Evolutionary conservation across 2,329 filamentous ascomycete species (phyloP).

Genomic region (Aspergillus chevalieri): DNA sequence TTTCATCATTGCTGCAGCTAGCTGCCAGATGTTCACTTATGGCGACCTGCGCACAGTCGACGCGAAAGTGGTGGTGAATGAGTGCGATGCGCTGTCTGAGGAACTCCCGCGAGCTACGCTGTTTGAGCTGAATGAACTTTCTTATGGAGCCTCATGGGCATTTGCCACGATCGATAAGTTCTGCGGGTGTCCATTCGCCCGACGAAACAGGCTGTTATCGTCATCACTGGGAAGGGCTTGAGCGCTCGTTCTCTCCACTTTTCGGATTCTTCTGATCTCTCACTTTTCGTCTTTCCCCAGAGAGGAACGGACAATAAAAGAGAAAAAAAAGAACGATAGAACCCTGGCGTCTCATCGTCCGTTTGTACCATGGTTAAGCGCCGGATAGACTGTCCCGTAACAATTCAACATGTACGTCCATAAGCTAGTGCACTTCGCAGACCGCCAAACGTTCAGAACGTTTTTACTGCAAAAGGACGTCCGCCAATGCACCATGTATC

Average conservation of each 20-base stretch:
- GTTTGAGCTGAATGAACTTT: background rate
- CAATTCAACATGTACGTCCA: constrained; percentile 8
- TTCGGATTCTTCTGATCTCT: background rate
- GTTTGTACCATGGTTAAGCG: constrained; percentile 4
- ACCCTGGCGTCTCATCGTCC: too few relatives aligned
- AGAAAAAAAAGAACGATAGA: too few relatives aligned
- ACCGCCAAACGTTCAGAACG: constrained; percentile 5
- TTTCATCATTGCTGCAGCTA: background rate
- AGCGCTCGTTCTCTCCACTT: background rate
- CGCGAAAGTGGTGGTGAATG: background rate
- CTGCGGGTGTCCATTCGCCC: background rate
- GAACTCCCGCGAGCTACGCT: background rate
- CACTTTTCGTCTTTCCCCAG: background rate
- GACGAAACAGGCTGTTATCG: background rate
- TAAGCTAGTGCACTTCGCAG: background rate
- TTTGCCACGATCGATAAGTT: background rate
- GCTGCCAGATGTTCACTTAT: background rate
- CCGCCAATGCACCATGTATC: background rate
- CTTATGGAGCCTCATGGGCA: background rate
- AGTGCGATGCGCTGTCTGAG: background rate
- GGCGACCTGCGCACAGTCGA: background rate
- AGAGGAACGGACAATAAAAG: too few relatives aligned
- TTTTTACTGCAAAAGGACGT: background rate
- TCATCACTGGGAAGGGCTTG: background rate
- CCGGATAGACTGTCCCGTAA: constrained; percentile 10